These are phyloP conservation scores for Garcia nutans DNA, from an alignment of 345 rosid species.

Conservation along the genomic window DNA sequence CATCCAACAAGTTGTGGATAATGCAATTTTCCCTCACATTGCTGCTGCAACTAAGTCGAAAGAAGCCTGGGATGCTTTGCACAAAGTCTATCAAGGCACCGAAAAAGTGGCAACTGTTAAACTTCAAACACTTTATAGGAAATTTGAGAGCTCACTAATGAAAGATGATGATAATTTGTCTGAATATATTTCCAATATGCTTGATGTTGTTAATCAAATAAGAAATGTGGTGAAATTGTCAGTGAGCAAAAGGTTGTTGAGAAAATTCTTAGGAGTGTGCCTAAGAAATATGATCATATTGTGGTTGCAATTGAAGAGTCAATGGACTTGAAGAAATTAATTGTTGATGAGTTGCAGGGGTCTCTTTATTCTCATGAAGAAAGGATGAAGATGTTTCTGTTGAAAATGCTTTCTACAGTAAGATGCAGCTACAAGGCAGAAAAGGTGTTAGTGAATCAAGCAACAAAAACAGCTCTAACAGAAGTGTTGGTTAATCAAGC, in stretches of 20 bases:
- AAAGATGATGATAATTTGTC: neutral
- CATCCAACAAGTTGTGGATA: neutral
- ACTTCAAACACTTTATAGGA: neutral
- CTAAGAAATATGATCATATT: neutral
- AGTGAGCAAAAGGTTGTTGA: neutral
- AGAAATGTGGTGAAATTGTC: neutral
- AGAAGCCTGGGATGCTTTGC: neutral
- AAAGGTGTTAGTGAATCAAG: neutral
- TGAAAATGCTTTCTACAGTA: neutral
- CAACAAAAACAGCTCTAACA: neutral
- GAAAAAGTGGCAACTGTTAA: neutral
- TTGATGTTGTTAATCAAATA: neutral
- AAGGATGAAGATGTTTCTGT: neutral
- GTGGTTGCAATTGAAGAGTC: neutral
- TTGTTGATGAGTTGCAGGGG: neutral
- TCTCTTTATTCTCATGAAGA: neutral
- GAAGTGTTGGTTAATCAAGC: neutral
- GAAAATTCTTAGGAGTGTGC: neutral
- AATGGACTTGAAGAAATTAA: neutral
- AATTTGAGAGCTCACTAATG: neutral
- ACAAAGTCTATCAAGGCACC: neutral
- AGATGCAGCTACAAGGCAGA: neutral
- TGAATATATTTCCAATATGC: too few relatives aligned
- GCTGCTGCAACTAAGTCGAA: neutral
- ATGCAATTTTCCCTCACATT: neutral